These are phyloP conservation scores for Acer yangbiense DNA, from an alignment of 345 rosid species.

Conservation along the genomic window DNA sequence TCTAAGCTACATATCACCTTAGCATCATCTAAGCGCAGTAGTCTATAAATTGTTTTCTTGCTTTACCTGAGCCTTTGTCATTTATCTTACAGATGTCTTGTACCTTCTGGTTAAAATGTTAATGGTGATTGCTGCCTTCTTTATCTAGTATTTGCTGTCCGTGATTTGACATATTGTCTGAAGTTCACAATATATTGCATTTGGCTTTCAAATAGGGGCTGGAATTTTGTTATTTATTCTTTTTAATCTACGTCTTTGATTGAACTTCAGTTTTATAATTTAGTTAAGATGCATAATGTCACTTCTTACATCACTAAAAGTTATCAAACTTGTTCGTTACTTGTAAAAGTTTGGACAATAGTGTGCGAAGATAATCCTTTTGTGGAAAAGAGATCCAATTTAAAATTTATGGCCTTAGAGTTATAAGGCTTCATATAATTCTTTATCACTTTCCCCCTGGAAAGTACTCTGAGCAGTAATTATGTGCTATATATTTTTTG, in stretches of 20 bases:
- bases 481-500: conserved; percentile 17
- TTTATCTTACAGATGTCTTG: neutral
- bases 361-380: neutral
- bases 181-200: neutral
- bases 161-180: neutral
- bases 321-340: neutral
- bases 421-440: conserved; percentile 1
- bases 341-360: neutral
- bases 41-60: neutral
- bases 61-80: neutral
- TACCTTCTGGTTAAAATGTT: conserved; percentile 1
- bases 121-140: neutral
- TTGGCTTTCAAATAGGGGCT: neutral
- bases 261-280: conserved; percentile 13
- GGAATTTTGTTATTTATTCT: neutral
- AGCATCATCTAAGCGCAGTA: neutral
- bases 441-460: neutral
- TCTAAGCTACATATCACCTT: neutral
- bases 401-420: neutral
- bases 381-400: neutral
- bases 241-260: neutral
- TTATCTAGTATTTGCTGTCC: neutral
- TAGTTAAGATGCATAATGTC: neutral
- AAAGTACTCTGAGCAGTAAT: conserved; percentile 17
- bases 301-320: neutral